Conservation (phyloP, 1,284 basidiomycete genomes). For the Ceratobasidium sp. region DNA sequence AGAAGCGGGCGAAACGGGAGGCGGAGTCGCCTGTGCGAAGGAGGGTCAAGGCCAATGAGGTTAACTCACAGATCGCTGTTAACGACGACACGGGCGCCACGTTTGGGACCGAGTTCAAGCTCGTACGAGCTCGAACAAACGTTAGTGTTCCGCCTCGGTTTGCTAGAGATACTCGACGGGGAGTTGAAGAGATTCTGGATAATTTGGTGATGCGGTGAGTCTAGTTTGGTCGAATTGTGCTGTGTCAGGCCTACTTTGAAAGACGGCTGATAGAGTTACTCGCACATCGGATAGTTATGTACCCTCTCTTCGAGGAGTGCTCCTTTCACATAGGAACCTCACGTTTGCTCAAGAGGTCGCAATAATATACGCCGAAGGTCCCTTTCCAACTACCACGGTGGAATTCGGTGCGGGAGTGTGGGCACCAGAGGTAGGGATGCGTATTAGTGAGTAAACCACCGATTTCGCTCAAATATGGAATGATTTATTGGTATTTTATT, state of each 20-base stretch:
- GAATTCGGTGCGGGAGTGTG: constrained; percentile 87
- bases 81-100: neutral
- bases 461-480: neutral
- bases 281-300: constrained; percentile 70
- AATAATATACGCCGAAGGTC: constrained; percentile 81
- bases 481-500: neutral
- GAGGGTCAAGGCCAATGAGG: constrained; percentile 57
- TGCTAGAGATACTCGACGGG: constrained; percentile 68
- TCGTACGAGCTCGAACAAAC: constrained; percentile 68
- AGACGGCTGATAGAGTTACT: neutral
- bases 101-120: constrained; percentile 65
- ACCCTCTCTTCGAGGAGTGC: constrained; percentile 83
- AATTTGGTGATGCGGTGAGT: constrained; percentile 91
- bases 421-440: constrained; percentile 86
- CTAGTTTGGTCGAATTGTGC: neutral
- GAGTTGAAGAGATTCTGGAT: constrained; percentile 87
- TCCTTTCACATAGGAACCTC: constrained; percentile 84
- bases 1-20: constrained; percentile 49
- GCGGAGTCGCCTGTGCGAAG: constrained; percentile 14
- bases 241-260: neutral
- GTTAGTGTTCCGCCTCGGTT: constrained; percentile 87
- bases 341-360: constrained; percentile 73
- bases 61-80: neutral
- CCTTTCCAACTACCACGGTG: constrained; percentile 79
- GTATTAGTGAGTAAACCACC: constrained; percentile 66